These are phyloP conservation scores for Euphorbia celastroides DNA, from an alignment of 441 rosid species.

Conservation along the genomic window DNA sequence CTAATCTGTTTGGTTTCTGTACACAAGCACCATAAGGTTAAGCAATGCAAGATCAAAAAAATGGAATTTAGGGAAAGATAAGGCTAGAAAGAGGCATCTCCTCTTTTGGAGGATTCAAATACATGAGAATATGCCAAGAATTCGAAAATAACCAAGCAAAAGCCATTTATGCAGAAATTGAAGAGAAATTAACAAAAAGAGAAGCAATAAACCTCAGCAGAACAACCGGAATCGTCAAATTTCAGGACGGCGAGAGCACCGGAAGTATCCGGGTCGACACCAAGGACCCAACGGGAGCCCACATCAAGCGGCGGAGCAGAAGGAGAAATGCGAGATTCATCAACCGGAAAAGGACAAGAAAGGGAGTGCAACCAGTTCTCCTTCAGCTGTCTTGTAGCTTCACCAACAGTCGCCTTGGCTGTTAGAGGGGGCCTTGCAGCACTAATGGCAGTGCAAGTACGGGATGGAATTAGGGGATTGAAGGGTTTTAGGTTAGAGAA, in stretches of 20 bases:
- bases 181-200: not conserved
- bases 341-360: slow-evolving; percentile 35
- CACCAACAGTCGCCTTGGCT: slow-evolving; percentile 27
- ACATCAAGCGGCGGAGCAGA: slow-evolving; percentile 10
- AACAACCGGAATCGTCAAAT: slow-evolving; percentile 35
- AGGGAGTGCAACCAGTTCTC: slow-evolving; percentile 71
- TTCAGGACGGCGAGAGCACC: slow-evolving; percentile 74
- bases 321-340: not conserved
- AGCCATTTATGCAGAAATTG: not conserved
- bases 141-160: not conserved
- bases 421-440: slow-evolving; percentile 8
- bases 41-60: not conserved
- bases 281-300: slow-evolving; percentile 48
- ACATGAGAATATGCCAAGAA: not conserved
- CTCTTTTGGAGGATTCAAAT: not conserved
- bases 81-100: too few relatives aligned
- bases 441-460: not conserved
- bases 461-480: not conserved
- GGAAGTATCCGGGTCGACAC: slow-evolving; percentile 76
- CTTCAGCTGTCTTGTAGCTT: slow-evolving; percentile 40
- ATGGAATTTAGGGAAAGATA: not conserved
- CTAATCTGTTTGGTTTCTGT: not conserved
- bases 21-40: not conserved
- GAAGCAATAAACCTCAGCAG: slow-evolving; percentile 45
- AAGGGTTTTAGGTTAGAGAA: slow-evolving; percentile 5